Evolutionary conservation across 1,284 basidiomycete species (phyloP).

Genomic region (Pseudozyma pruni): DNA sequence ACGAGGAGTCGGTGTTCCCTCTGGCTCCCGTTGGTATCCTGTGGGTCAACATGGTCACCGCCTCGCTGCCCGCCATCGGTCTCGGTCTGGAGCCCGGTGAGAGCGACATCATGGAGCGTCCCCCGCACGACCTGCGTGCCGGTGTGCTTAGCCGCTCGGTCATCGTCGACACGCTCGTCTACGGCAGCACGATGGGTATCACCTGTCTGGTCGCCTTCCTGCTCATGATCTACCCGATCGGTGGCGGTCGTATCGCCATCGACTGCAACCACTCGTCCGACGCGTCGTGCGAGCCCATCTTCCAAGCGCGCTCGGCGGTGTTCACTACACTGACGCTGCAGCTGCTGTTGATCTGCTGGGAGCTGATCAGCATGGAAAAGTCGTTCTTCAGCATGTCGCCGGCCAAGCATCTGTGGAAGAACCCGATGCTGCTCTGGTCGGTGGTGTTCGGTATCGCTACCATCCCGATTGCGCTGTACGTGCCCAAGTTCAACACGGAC

Average conservation of each 20-base stretch:
- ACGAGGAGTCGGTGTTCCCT: slow-evolving; percentile 58
- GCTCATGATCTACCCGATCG: slow-evolving; percentile 60
- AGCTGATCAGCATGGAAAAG: slow-evolving; percentile 58
- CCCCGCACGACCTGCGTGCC: slow-evolving; percentile 52
- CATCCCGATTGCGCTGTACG: slow-evolving; percentile 60
- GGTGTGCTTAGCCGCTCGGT: slow-evolving; percentile 59
- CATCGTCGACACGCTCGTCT: slow-evolving; percentile 61
- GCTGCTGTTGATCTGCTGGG: slow-evolving; percentile 59
- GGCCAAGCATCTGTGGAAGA: slow-evolving; percentile 52
- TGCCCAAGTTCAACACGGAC: slow-evolving; percentile 59
- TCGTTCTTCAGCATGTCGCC: slow-evolving; percentile 57
- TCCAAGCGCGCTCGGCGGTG: slow-evolving; percentile 59
- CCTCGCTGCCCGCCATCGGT: slow-evolving; percentile 59
- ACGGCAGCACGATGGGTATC: slow-evolving; percentile 57
- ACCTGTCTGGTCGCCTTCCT: slow-evolving; percentile 60
- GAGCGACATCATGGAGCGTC: slow-evolving; percentile 57
- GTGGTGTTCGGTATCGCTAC: slow-evolving; percentile 54
- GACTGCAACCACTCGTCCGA: slow-evolving; percentile 59
- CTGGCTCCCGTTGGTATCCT: slow-evolving; percentile 59
- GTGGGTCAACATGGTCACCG: slow-evolving; percentile 62
- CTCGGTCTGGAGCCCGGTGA: slow-evolving; percentile 58
- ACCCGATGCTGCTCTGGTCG: slow-evolving; percentile 59
- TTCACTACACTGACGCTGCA: slow-evolving; percentile 60
- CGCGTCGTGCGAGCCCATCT: slow-evolving; percentile 52
- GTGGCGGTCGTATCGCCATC: slow-evolving; percentile 44